These are phyloP conservation scores for Gloeopeniophorella convolvens DNA, from an alignment of 768 basidiomycete species.

Conservation along the genomic window DNA sequence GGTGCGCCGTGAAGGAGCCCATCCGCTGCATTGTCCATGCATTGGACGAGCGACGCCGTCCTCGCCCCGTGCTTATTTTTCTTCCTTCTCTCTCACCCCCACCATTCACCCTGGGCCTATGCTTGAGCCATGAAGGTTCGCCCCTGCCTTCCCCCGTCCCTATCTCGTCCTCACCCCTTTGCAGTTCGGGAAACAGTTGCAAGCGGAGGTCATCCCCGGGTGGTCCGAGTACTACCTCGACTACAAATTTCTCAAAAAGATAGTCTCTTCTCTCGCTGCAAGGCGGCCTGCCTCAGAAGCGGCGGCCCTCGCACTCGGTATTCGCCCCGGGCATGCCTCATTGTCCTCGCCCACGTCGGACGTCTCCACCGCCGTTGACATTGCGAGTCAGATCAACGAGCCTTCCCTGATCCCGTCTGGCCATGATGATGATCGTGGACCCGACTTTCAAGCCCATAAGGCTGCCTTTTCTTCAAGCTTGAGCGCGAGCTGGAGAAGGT, in stretches of 20 bases:
- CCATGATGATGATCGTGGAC: slow-evolving; percentile 66
- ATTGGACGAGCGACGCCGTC: not conserved
- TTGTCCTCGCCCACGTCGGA: slow-evolving; percentile 27
- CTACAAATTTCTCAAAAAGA: slow-evolving; percentile 98
- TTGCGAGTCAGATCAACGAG: slow-evolving; percentile 32
- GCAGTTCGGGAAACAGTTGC: slow-evolving; percentile 98
- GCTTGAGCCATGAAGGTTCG: slow-evolving; percentile 29
- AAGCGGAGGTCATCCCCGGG: slow-evolving; percentile 92
- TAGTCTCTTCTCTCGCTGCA: slow-evolving; percentile 89
- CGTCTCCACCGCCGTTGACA: slow-evolving; percentile 25
- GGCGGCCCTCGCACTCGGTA: slow-evolving; percentile 75
- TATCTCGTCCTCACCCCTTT: slow-evolving; percentile 7
- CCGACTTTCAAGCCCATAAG: slow-evolving; percentile 90
- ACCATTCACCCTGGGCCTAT: slow-evolving; percentile 8
- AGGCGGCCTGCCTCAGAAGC: slow-evolving; percentile 89
- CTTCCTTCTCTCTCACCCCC: not conserved
- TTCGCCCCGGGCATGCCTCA: slow-evolving; percentile 58
- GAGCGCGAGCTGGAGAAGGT: slow-evolving; percentile 98
- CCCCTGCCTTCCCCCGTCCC: slow-evolving; percentile 2
- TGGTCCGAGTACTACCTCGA: slow-evolving; percentile 96
- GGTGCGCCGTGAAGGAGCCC: not conserved
- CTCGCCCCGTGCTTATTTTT: not conserved
- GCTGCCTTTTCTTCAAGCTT: slow-evolving; percentile 98
- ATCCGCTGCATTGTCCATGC: not conserved
- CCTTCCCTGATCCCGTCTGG: slow-evolving; percentile 58